These are phyloP conservation scores for Acer campestre DNA, from an alignment of 345 rosid species.

Conservation along the genomic window DNA sequence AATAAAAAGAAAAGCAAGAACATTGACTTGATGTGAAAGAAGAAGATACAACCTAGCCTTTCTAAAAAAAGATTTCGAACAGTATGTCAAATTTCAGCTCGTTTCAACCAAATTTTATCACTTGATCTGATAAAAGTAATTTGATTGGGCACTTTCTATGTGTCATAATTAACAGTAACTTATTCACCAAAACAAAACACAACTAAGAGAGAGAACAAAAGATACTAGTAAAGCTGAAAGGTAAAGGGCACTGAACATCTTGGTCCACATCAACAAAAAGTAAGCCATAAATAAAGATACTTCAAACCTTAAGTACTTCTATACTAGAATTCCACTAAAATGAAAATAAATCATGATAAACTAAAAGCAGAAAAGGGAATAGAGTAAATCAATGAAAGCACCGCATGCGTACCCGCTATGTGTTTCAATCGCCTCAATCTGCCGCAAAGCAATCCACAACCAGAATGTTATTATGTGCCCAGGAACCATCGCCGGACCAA, in stretches of 20 bases:
- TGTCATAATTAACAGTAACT: background rate
- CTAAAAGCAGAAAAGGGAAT: conserved; percentile 30
- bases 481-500: conserved; percentile 94
- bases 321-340: background rate
- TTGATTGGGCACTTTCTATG: background rate
- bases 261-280: conserved; percentile 32
- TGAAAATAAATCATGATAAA: background rate
- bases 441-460: conserved; percentile 90
- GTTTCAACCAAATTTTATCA: background rate
- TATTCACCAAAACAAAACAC: conserved; percentile 3
- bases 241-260: conserved; percentile 26
- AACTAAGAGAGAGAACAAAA: conserved; percentile 11
- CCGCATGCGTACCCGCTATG: conserved; percentile 88
- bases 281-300: conserved; percentile 35
- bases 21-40: background rate
- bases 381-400: conserved; percentile 16
- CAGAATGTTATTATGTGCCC: conserved; percentile 96
- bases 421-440: conserved; percentile 89
- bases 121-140: conserved; percentile 2
- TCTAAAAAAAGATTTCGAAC: background rate
- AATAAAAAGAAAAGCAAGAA: background rate
- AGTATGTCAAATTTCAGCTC: background rate
- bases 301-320: conserved; percentile 27
- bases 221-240: background rate
- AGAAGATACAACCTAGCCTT: background rate